phyloP scores from a whole-genome alignment of 1,284 basidiomycete species.

The Sporisorium sorghi region DNA sequence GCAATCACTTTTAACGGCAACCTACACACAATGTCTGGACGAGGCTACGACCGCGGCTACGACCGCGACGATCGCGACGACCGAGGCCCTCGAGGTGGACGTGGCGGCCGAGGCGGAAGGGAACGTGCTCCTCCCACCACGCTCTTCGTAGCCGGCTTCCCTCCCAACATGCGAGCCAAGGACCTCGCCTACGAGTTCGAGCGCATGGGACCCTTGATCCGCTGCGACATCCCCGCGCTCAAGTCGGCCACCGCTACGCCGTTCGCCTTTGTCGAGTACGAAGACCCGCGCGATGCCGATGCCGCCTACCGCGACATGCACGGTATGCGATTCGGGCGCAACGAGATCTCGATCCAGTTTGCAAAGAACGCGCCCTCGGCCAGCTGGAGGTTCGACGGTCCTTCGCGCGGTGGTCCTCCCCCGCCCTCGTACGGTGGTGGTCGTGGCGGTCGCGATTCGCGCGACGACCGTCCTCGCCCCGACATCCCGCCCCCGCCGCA shows the following conservation, averaged over 20 bases:
- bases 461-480: slow-evolving; percentile 28
- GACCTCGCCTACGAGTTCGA: slow-evolving; percentile 66
- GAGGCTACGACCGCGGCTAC: slow-evolving; percentile 45
- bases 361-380: slow-evolving; percentile 62
- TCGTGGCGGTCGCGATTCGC: slow-evolving; percentile 31
- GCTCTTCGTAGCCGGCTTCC: slow-evolving; percentile 60
- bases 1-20: too few species aligned
- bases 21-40: slow-evolving; percentile 24
- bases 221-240: slow-evolving; percentile 64
- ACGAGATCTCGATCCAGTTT: slow-evolving; percentile 59
- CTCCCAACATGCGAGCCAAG: slow-evolving; percentile 59
- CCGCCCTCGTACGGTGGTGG: slow-evolving; percentile 46
- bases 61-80: slow-evolving; percentile 46
- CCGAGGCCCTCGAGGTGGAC: slow-evolving; percentile 33
- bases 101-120: slow-evolving; percentile 28
- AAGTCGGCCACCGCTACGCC: slow-evolving; percentile 52
- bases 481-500: slow-evolving; percentile 30
- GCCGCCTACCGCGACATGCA: slow-evolving; percentile 62
- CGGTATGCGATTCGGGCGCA: slow-evolving; percentile 58
- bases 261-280: slow-evolving; percentile 65
- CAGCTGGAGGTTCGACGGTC: slow-evolving; percentile 59
- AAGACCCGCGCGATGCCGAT: slow-evolving; percentile 61
- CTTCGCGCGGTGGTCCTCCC: slow-evolving; percentile 45
- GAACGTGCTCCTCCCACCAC: slow-evolving; percentile 48
- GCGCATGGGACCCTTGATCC: slow-evolving; percentile 59